Base-by-base conservation (phyloP, 768 basidiomycete species). In the Termitomyces bulborhizus region DNA sequence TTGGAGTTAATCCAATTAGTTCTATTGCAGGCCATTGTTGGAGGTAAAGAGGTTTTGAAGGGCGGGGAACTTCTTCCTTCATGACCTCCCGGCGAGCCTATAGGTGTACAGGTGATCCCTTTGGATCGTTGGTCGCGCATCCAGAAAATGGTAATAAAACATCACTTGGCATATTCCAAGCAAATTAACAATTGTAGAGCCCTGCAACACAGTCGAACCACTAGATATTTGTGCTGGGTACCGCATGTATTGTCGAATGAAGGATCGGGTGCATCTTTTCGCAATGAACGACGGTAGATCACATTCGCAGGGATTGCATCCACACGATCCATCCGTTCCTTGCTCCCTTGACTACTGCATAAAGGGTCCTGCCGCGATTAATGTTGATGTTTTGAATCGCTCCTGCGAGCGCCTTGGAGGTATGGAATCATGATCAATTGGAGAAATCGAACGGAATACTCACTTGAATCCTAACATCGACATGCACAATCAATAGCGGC, bases 271-370 rank as follows among this genome's bases (percentile, higher is more conserved):
- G 83, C 73, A 65, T 88, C 85, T 88, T 45, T 12, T 34, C 26
- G 45, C 39, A 15, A 47, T 15, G 54, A 21, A 18, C 9, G 26
- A 46, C 11, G 16, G 37, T 42, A 18, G 40, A n/a, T 31, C 7
- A 40, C 32, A 34, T 47, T 18, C 26, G 43, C 26, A 49, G 31
- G 31, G 41, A 24, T 73, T 89, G 85, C 3, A 83, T 56, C 80
- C 85, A 86, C 76, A 86, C 82, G 39, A 86, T 85, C 77, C 81
- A 88, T 61, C 88, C 87, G 57, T 89, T 88, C 60, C 85, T 74
- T 0, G 75, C 75, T 0, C 86, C 88, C 44, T 72, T 79, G 65
- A 16, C 87, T 76, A 3, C 88, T n/a, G n/a, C n/a, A n/a, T n/a
- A n/a, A n/a, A n/a, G 88, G 0, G 73, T 76, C 26, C 81, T 74